These are phyloP conservation scores for Chlorella sp. DNA, from an alignment of 139 green algal species.

Conservation along the genomic window DNA sequence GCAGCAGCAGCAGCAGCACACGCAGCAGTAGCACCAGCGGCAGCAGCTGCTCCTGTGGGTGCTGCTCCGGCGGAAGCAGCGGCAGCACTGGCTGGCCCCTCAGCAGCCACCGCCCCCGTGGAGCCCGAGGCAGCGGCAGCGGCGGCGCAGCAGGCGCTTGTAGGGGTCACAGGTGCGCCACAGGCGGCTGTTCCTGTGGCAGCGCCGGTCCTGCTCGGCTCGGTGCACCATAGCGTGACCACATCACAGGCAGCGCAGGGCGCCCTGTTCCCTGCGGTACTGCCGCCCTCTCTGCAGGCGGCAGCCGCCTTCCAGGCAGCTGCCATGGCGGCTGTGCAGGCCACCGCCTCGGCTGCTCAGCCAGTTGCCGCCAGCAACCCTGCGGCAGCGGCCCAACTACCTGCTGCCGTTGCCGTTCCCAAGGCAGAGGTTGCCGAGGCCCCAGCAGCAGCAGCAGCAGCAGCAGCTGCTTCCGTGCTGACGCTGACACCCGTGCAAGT, in stretches of 20 bases:
- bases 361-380: not conserved
- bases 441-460: not conserved
- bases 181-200: not conserved
- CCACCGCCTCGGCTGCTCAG: not conserved
- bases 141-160: not conserved
- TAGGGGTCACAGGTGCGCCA: too few species aligned
- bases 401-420: not conserved
- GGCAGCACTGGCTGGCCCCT: too few species aligned
- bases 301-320: conserved; percentile 7
- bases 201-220: not conserved
- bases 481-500: not conserved
- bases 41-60: not conserved
- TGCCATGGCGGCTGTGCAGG: not conserved
- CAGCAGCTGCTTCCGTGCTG: not conserved
- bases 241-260: not conserved
- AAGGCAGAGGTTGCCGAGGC: not conserved
- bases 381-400: not conserved
- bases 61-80: not conserved
- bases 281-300: not conserved
- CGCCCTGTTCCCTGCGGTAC: not conserved
- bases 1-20: not conserved
- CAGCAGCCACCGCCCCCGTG: not conserved
- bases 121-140: not conserved
- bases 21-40: not conserved
- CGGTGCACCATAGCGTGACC: not conserved